A percentile compares a stretch with the other conserved stretches of the same genome.
phyloP scores from a whole-genome alignment of 371 early-diverging fungal genomes.

The Apophysomyces variabilis region DNA sequence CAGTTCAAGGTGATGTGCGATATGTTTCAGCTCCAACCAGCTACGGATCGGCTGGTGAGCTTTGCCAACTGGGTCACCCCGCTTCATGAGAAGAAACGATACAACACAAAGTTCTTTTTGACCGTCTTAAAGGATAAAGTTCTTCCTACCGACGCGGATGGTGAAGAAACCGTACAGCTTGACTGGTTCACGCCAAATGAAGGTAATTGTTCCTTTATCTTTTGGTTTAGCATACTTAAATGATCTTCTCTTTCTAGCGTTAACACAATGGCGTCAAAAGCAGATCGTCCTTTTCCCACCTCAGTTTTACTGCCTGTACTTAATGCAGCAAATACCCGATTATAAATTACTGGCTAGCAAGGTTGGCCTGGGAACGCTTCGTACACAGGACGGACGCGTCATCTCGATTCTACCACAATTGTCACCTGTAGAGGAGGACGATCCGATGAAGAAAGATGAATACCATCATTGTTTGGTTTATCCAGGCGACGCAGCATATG shows the following conservation, averaged over 20 bases:
- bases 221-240: neutral
- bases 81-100: constrained; percentile 63
- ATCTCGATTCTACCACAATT: constrained; percentile 56
- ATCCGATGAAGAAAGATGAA: constrained; percentile 21
- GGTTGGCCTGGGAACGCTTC: constrained; percentile 44
- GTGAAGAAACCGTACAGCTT: constrained; percentile 63
- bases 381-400: constrained; percentile 32
- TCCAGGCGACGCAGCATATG: constrained; percentile 45
- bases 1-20: constrained; percentile 63
- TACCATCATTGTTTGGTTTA: constrained; percentile 37
- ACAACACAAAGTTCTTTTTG: constrained; percentile 78
- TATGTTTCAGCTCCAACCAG: constrained; percentile 45
- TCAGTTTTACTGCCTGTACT: constrained; percentile 65
- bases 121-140: constrained; percentile 44
- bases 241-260: constrained; percentile 16
- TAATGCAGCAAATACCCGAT: constrained; percentile 36
- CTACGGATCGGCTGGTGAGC: constrained; percentile 48
- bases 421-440: constrained; percentile 26
- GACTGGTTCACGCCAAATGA: constrained; percentile 76
- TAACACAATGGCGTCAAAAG: constrained; percentile 25
- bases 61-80: constrained; percentile 88
- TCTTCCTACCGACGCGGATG: constrained; percentile 52
- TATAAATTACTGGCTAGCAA: constrained; percentile 31
- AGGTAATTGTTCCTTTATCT: constrained; percentile 46
- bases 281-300: constrained; percentile 62